Evolutionary conservation across 805 yeast genomes (phyloP), one percentile per base, ranked within the genome.

Genomic region (Starmerella asiatica): DNA sequence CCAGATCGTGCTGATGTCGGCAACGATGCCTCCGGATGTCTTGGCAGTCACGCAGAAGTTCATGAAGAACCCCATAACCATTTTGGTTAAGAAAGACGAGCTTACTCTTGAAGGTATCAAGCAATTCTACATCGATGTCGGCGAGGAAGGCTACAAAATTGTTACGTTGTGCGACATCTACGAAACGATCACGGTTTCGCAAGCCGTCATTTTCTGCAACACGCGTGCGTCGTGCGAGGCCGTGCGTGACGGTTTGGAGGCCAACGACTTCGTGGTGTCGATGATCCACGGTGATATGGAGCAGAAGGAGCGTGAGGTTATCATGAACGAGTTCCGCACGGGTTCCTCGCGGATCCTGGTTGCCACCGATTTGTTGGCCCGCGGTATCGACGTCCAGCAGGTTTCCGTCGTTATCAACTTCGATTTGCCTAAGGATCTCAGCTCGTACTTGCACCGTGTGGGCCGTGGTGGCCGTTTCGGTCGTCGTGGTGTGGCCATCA

Each of bases 381-480:
- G 97, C 66, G 97, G 97, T 64, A 86, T 86, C 51, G 97, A 86
- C 67, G 95, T 86, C 39, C 97, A 86, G 68, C 97, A 86, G 67
- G 94, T 86, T 42, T 84, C 94, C 24, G 71, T 88, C 36, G 97
- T 86, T 48, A 82, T 86, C 51, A 86, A 86, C 70, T 86, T 84
- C 67, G 97, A 86, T 63, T 66, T 86, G 54, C 96, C 96, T 32
- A 70, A 75, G 51, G 80, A 79, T 68, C 76, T 80, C 62, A 95
- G 86, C 64, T 86, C 83, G 69, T 88, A 91, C 63, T 80, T 88
- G 56, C 98, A 88, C 68, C 75, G 98, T 68, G 93, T 88, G 56
- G 98, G 98, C 63, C 77, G 98, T 68, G 83, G 93, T 54, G 98
- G 98, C 57, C 78, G 98, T 64, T 88, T 88, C 70, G 98, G 98